These are phyloP conservation scores for Polychaeton citri DNA, from an alignment of 2,329 filamentous ascomycete species.

Conservation along the genomic window DNA sequence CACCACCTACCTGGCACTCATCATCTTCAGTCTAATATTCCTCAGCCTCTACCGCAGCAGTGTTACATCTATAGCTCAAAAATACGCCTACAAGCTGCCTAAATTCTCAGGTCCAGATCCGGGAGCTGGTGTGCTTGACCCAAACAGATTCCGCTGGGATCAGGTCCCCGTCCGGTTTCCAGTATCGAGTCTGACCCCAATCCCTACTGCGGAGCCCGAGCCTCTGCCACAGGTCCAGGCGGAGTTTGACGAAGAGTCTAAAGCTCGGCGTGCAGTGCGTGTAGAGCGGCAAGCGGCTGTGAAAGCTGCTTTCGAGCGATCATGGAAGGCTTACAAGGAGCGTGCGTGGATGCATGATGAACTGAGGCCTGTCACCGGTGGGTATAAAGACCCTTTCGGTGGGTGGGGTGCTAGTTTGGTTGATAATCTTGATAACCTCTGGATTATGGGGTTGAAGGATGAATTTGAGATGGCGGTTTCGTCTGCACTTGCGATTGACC, in stretches of 20 bases:
- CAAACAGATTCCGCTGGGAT: slow-evolving; percentile 25
- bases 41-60: slow-evolving; percentile 22
- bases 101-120: slow-evolving; percentile 3
- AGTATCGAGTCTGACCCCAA: slow-evolving; percentile 19
- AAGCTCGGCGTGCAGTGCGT: slow-evolving; percentile 17
- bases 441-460: slow-evolving; percentile 34
- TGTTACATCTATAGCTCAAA: slow-evolving; percentile 1
- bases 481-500: slow-evolving; percentile 30
- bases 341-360: slow-evolving; percentile 38
- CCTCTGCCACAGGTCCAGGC: slow-evolving; percentile 30
- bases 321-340: slow-evolving; percentile 31
- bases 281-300: slow-evolving; percentile 25
- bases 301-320: slow-evolving; percentile 28
- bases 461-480: slow-evolving; percentile 33
- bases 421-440: slow-evolving; percentile 33
- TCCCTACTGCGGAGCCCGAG: slow-evolving; percentile 25
- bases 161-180: slow-evolving; percentile 28
- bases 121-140: slow-evolving; percentile 6
- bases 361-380: slow-evolving; percentile 30
- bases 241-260: slow-evolving; percentile 24
- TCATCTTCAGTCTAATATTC: slow-evolving; percentile 22
- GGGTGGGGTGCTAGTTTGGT: slow-evolving; percentile 36
- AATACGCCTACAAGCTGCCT: background rate
- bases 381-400: slow-evolving; percentile 28
- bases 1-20: slow-evolving; percentile 21